Evolutionary conservation across 352 stramenopile genomes (phyloP).

Genomic region (Globisporangium cylindrosporum): DNA sequence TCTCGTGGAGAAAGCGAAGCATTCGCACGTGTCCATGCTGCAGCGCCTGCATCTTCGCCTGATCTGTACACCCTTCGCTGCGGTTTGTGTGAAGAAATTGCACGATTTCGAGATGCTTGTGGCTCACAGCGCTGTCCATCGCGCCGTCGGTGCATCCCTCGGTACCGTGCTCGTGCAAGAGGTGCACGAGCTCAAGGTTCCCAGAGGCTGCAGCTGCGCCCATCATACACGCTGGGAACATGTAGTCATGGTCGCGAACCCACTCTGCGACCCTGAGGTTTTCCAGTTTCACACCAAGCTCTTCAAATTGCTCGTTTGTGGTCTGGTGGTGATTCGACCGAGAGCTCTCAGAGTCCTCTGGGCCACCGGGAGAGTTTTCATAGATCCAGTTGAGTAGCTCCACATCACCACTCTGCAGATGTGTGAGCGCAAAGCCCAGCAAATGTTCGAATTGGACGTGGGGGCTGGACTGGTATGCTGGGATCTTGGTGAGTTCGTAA

Average conservation of each 20-base stretch:
- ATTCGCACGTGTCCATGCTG: not conserved
- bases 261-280: not conserved
- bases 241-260: not conserved
- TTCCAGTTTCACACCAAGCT: not conserved
- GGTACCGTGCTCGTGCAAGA: not conserved
- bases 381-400: not conserved
- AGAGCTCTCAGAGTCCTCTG: not conserved
- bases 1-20: not conserved
- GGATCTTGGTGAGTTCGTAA: not conserved
- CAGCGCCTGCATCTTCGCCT: not conserved
- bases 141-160: not conserved
- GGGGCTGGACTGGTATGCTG: not conserved
- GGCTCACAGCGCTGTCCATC: not conserved
- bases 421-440: not conserved
- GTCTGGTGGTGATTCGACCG: not conserved
- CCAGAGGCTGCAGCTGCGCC: not conserved
- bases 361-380: not conserved
- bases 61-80: not conserved
- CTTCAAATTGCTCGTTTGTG: not conserved
- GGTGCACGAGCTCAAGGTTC: not conserved
- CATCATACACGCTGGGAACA: not conserved
- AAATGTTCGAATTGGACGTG: not conserved
- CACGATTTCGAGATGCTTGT: not conserved
- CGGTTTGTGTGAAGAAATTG: not conserved
- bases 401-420: not conserved